phyloP scores from a whole-genome alignment of 1,284 basidiomycete species.

The Fomitopsis betulina region DNA sequence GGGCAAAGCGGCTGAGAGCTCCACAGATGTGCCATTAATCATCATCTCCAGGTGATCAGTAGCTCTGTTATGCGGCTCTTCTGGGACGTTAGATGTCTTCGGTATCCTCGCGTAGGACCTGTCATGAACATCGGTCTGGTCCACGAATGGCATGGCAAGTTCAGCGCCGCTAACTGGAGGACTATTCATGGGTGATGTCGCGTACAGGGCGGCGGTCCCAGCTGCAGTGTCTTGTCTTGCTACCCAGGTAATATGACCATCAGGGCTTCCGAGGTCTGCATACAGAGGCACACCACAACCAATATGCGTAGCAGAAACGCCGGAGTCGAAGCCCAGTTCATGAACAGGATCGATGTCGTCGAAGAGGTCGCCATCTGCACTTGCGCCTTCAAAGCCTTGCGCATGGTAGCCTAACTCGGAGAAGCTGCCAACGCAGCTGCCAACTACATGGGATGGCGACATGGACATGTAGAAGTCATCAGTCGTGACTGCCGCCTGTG shows the following conservation, averaged over 20 bases:
- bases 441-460: not conserved
- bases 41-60: no score
- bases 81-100: no score
- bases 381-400: conserved; percentile 22
- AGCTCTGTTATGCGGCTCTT: no score
- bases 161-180: no score
- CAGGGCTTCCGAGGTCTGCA: no score
- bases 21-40: not conserved
- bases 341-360: conserved; percentile 23
- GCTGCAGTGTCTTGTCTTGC: no score
- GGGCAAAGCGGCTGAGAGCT: not conserved
- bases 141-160: no score
- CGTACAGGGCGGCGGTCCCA: no score
- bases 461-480: conserved; percentile 23
- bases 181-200: no score
- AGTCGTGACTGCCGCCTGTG: not conserved
- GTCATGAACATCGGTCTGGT: no score
- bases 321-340: conserved; percentile 6
- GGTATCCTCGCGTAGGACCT: no score
- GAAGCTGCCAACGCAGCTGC: conserved; percentile 6
- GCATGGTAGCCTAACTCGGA: conserved; percentile 16
- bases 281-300: not conserved
- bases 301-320: not conserved
- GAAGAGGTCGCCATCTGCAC: conserved; percentile 20
- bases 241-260: no score